Evolutionary conservation across 441 rosid species (phyloP).

Genomic region (Pelargonium myrrhifolium): DNA sequence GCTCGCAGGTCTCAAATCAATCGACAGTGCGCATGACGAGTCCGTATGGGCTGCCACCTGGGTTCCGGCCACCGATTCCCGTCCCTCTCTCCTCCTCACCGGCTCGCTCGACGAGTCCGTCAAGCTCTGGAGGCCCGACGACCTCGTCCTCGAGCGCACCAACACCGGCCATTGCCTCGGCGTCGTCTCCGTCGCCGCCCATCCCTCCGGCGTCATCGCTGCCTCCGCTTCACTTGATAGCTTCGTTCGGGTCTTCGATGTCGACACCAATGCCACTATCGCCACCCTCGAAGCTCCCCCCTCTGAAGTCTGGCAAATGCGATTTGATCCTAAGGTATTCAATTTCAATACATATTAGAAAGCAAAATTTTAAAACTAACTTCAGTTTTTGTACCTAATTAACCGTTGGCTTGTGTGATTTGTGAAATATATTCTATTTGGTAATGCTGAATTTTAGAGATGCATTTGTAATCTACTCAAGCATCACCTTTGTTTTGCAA

Average conservation of each 20-base stretch:
- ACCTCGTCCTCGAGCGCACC: conserved; percentile 60
- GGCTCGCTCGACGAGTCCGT: conserved; percentile 95
- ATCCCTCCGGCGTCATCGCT: conserved; percentile 87
- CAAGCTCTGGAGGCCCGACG: conserved; percentile 75
- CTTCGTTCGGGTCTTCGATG: conserved; percentile 86
- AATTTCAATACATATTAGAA: not conserved
- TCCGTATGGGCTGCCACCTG: conserved; percentile 88
- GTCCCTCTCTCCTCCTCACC: conserved; percentile 63
- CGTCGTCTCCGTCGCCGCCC: conserved; percentile 87
- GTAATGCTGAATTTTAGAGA: not conserved
- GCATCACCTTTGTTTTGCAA: too few species aligned
- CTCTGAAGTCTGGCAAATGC: conserved; percentile 95
- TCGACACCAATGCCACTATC: conserved; percentile 75
- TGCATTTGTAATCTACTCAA: not conserved
- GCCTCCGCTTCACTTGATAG: conserved; percentile 88
- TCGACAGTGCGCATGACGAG: conserved; percentile 81
- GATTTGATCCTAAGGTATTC: conserved; percentile 79
- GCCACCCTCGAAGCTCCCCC: conserved; percentile 92
- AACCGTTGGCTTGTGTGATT: not conserved
- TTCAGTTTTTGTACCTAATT: not conserved
- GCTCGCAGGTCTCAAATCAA: conserved; percentile 72
- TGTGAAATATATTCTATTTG: not conserved
- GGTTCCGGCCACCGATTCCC: conserved; percentile 67
- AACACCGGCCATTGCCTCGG: conserved; percentile 90
- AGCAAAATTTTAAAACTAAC: not conserved